Base-by-base conservation (phyloP, 2,329 filamentous ascomycete genomes). In the Rutstroemia sp. region DNA sequence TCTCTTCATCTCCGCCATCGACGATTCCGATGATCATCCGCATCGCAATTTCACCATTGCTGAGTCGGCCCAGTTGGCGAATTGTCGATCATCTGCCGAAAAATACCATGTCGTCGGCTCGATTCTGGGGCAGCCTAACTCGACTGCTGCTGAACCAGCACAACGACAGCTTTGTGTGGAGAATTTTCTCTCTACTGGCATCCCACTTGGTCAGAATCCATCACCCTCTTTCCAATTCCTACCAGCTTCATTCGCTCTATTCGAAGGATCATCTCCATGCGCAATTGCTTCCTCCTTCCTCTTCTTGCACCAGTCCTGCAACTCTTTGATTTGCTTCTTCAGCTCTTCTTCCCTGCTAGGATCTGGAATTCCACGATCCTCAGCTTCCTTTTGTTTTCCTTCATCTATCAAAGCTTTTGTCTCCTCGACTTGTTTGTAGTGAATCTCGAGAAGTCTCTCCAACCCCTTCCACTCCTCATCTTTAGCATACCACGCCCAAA, bases 201-300 rank as follows among this genome's bases (percentile, higher is more conserved):
- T 45, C 21, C 7, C 9, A 10, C 3, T 12, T 7, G 19, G 38
- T 57, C 42, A 53, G 42, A 53, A 57, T 19, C 59, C 61, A 57
- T 64, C 63, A 6, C 60, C 63, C 39, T 61, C 54, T 25, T 59
- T 54, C 62, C 63, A 65, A 21, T 52, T 49, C 27, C 61, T 61
- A 7, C 61, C 63, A 10, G 42, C 63, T 48, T 65, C 61, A 21
- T 53, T 57, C 5, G 64, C 61, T 51, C 64, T 57, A 40, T 61
- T 61, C 30, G 45, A 48, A 4, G 61, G 60, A 17, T 61, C 49
- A 57, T 63, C 63, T 9, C 64, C 63, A 38, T 54, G 57, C 25
- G 52, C 46, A 44, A 62, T 65, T n/a, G 64, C 63, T 54, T 56
- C 38, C 48, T 62, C 44, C 23, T 56, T 50, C 46, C 7, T 48